These are phyloP conservation scores for Triangularia setosa DNA, from an alignment of 2,329 filamentous ascomycete genomes.

Conservation along the genomic window DNA sequence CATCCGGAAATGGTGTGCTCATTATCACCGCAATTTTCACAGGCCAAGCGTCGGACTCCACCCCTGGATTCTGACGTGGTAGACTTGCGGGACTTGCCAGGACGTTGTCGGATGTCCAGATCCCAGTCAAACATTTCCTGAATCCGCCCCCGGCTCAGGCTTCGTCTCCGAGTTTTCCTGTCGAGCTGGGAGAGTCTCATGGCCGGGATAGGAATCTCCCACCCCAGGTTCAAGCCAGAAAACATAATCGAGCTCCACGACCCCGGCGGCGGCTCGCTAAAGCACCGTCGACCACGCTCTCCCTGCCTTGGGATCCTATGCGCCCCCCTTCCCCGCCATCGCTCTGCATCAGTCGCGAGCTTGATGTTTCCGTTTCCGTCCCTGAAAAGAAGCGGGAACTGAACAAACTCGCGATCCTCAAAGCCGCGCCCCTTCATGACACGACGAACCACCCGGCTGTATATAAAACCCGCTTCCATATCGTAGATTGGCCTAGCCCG, in stretches of 20 bases:
- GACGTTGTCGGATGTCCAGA: neutral
- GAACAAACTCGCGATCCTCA: too few species aligned
- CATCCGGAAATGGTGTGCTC: too few species aligned
- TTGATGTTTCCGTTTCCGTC: neutral
- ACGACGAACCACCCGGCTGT: too few species aligned
- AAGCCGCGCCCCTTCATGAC: too few species aligned
- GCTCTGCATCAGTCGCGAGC: too few species aligned
- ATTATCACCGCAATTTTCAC: neutral
- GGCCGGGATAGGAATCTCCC: constrained; percentile 36
- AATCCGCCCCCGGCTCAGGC: constrained; percentile 36
- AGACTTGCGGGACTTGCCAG: too few species aligned
- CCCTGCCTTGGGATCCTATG: too few species aligned
- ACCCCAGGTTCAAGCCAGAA: constrained; percentile 8
- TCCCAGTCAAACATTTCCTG: constrained; percentile 34
- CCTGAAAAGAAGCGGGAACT: too few species aligned
- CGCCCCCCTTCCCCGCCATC: too few species aligned
- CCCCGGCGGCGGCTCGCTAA: constrained; percentile 10
- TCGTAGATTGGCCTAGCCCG: too few species aligned
- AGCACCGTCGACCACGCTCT: neutral
- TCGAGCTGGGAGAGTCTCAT: constrained; percentile 31
- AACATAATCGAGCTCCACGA: neutral
- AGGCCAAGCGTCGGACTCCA: neutral
- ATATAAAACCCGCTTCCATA: too few species aligned
- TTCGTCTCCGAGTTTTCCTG: constrained; percentile 32
- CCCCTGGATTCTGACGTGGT: neutral